Conservation (phyloP, 2,329 filamentous ascomycete species). For the Alternaria postmessia region DNA sequence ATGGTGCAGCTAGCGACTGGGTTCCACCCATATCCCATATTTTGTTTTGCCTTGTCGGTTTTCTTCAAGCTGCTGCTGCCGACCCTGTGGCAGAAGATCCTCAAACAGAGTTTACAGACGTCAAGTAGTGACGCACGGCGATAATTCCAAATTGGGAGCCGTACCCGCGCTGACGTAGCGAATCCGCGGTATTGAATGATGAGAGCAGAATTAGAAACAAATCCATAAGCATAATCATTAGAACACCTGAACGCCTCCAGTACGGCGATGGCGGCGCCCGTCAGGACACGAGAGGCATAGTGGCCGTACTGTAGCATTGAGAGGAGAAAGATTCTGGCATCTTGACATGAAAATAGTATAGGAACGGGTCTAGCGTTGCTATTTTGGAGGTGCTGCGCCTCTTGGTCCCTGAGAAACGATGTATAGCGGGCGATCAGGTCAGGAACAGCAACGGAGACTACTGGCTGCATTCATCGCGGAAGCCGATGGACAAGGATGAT, state of each 20-base stretch:
- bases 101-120: conserved; percentile 4
- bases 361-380: conserved; percentile 39
- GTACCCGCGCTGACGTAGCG: conserved; percentile 31
- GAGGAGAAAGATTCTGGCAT: conserved; percentile 22
- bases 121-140: conserved; percentile 28
- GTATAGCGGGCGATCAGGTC: conserved; percentile 45
- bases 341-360: conserved; percentile 23
- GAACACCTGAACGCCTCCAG: conserved; percentile 12
- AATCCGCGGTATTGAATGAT: conserved; percentile 19
- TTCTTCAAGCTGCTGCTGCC: not conserved
- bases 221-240: not conserved
- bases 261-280: conserved; percentile 14
- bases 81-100: not conserved
- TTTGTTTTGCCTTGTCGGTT: conserved; percentile 3
- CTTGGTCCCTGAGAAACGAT: conserved; percentile 31
- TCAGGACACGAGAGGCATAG: conserved; percentile 24
- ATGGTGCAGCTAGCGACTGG: conserved; percentile 5
- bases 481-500: conserved; percentile 24
- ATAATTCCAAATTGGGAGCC: conserved; percentile 7
- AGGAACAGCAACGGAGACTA: conserved; percentile 34
- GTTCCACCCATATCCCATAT: not conserved
- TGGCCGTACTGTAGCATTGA: conserved; percentile 26
- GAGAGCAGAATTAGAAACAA: conserved; percentile 30
- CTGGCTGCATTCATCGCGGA: conserved; percentile 28
- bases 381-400: conserved; percentile 48